Evolutionary conservation across 1,284 basidiomycete genomes (phyloP), one percentile per base, ranked within the genome.

Genomic region (Phaffia rhodozyma): DNA sequence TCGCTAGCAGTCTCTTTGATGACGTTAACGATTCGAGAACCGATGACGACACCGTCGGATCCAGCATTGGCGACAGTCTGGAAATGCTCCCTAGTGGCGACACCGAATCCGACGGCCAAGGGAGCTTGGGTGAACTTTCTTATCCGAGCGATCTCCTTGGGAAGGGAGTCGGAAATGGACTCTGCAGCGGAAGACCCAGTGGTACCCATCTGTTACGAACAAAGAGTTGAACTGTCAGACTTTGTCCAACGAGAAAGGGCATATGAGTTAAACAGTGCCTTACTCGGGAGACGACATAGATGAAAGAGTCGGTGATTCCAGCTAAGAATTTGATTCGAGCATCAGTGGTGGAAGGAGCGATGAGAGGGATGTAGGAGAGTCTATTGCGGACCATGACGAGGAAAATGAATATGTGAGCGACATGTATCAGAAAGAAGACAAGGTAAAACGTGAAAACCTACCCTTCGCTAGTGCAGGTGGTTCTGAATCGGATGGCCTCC

Each of bases 31-130:
- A 98, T 77, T 66, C 86, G 84, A 71, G 89, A 93, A 52, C 94
- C 94, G 67, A 98, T 84, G 61, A 97, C 94, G 38, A 97, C 91
- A 67, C 87, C 96, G 70, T 97, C 92, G 4, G 93, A 91, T 52
- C 94, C 94, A 25, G 90, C 83, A 65, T 85, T 80, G 47, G 82
- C 83, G 63, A 96, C 90, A 65, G 83, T 81, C 68, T 94, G 84
- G 74, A 93, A 96, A 76, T 98, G 93, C 27, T 85, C 83, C 25
- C 89, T 84, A n/a, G 87, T 94, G 29, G 92, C 86, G 29, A 98
- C 90, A 60, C 94, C 94, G 72, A 98, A 98, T 27, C 94, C 96
- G 68, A 98, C 94, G 11, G 91, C 93, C 59, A 98, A 81, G 21
- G 94, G 91, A 34, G 88, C 84, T 25, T 80, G 78, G 58, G 89